Evolutionary conservation across 176 grass and related monocot genomes (phyloP).

Genomic region (Juncus inflexus): DNA sequence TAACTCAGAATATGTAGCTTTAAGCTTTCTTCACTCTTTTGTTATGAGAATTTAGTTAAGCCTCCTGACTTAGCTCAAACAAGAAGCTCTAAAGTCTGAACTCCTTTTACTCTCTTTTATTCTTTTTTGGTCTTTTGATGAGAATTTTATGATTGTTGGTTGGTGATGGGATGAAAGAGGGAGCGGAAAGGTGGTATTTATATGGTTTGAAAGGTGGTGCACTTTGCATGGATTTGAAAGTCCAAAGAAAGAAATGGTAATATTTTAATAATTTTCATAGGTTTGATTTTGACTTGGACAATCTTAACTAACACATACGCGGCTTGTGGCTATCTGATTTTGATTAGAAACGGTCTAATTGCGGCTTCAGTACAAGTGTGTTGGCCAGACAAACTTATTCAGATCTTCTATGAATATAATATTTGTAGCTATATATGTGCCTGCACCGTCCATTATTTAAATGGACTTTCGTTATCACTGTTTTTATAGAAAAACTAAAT

Average conservation of each 20-base stretch:
- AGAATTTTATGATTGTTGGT: neutral
- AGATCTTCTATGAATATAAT: neutral
- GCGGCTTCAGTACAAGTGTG: neutral
- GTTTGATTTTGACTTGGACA: slow-evolving; percentile 3
- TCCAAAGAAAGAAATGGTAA: neutral
- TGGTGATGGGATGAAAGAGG: slow-evolving; percentile 1
- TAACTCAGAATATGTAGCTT: slow-evolving; percentile 5
- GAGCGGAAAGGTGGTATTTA: slow-evolving; percentile 12
- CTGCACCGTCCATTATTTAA: too few relatives aligned
- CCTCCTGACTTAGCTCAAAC: too few relatives aligned
- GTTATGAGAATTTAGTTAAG: neutral
- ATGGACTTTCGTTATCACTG: too few relatives aligned
- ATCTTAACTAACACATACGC: slow-evolving; percentile 7
- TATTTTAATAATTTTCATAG: neutral
- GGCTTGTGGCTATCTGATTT: neutral
- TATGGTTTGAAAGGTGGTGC: neutral
- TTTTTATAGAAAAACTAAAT: too few relatives aligned
- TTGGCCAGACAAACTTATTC: neutral
- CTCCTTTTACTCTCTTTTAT: neutral
- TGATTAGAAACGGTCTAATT: slow-evolving; percentile 9
- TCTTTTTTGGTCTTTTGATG: too few relatives aligned
- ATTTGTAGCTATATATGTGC: too few relatives aligned
- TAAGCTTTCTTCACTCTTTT: neutral
- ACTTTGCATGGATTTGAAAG: slow-evolving; percentile 6
- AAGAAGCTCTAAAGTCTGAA: neutral